Evolutionary conservation across 225 moss, liverwort and hornwort species (phyloP).

Genomic region (Bryoerythrophyllum caledonicum): DNA sequence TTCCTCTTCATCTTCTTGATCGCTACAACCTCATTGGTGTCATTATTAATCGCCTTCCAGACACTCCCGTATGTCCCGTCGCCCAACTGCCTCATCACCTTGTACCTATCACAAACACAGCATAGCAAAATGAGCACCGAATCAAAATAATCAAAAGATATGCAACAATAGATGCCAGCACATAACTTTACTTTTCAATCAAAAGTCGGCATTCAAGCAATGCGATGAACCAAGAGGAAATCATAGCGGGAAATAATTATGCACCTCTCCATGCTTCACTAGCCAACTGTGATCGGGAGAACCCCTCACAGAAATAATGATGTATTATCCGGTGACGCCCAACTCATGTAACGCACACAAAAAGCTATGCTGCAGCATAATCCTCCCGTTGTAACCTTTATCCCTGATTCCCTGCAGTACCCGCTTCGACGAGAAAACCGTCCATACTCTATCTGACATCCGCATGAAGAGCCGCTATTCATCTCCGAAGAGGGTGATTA

Average conservation of each 20-base stretch:
- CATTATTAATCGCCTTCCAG: slow-evolving; percentile 80
- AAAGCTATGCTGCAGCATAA: slow-evolving; percentile 76
- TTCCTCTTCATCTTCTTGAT: slow-evolving; percentile 97
- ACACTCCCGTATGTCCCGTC: slow-evolving; percentile 91
- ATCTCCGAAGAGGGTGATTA: slow-evolving; percentile 79
- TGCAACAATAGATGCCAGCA: background rate
- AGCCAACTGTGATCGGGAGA: slow-evolving; percentile 44
- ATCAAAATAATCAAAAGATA: background rate
- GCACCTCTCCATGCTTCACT: slow-evolving; percentile 84
- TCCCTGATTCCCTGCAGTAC: slow-evolving; percentile 65
- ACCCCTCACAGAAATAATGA: slow-evolving; percentile 65
- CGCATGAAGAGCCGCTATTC: slow-evolving; percentile 85
- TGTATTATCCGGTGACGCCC: slow-evolving; percentile 56
- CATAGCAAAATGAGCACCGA: background rate
- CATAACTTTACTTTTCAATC: too few species aligned
- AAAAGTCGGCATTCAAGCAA: background rate
- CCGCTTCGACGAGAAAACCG: slow-evolving; percentile 77
- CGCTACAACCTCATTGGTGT: slow-evolving; percentile 77
- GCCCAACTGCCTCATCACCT: slow-evolving; percentile 87
- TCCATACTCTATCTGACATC: slow-evolving; percentile 81
- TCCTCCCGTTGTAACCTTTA: slow-evolving; percentile 57
- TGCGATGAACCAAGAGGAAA: background rate
- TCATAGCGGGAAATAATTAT: background rate
- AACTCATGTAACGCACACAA: slow-evolving; percentile 67
- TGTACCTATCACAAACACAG: slow-evolving; percentile 49